These are phyloP conservation scores for Balakata baccata DNA, from an alignment of 345 rosid genomes.

Conservation along the genomic window DNA sequence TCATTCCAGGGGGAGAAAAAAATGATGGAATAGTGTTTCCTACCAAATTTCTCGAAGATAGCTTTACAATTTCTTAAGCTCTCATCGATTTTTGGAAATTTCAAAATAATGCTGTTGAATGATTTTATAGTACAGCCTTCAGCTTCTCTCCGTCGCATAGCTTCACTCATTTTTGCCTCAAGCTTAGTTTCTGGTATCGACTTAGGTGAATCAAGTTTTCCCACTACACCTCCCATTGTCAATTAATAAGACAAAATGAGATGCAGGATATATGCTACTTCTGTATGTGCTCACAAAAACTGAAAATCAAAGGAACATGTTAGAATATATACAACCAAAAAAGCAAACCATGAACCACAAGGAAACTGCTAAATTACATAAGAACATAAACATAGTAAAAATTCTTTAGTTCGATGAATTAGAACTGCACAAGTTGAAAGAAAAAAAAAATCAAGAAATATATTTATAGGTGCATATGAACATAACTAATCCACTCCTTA, in stretches of 20 bases:
- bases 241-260: constrained; percentile 11
- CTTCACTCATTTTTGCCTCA: constrained; percentile 79
- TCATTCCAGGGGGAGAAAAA: neutral
- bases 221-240: constrained; percentile 62
- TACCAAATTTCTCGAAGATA: constrained; percentile 82
- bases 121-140: constrained; percentile 66
- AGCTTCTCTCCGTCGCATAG: constrained; percentile 63
- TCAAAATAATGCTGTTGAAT: constrained; percentile 76
- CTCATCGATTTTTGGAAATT: constrained; percentile 85
- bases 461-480: neutral
- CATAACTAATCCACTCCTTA: neutral
- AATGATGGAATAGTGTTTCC: constrained; percentile 8
- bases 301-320: constrained; percentile 4
- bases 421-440: neutral
- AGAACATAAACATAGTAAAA: neutral
- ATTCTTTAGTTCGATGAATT: neutral
- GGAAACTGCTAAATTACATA: neutral
- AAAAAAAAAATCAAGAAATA: neutral
- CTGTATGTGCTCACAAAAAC: constrained; percentile 13
- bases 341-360: neutral
- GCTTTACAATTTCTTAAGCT: constrained; percentile 78
- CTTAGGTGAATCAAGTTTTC: constrained; percentile 40
- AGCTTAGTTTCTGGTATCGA: constrained; percentile 74
- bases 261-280: constrained; percentile 9
- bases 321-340: constrained; percentile 4